Evolutionary conservation across 1,284 basidiomycete genomes (phyloP), one percentile per base, ranked within the genome.

Genomic region (Leccinum glutinopallens): DNA sequence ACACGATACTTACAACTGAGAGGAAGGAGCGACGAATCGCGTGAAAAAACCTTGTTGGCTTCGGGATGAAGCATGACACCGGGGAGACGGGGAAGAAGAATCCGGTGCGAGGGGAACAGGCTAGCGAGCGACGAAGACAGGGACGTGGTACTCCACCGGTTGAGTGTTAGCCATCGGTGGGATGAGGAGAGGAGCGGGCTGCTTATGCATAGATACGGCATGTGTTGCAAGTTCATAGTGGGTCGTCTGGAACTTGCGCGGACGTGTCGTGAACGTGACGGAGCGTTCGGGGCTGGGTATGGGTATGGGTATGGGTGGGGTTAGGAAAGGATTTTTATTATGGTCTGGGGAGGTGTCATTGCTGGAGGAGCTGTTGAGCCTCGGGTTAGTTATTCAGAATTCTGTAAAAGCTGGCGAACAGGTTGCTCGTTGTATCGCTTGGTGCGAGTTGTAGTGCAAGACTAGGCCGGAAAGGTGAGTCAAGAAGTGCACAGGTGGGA

Each of bases 21-120:
- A 90, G 81, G 69, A 91, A 87, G 37, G 89, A 83, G 41, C 87
- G 84, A 41, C 84, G 88, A 68, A 91, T 85, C 54, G 89, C 88
- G 60, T 87, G 79, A 13, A 68, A 91, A 87, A 62, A 89, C 86
- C 73, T 88, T 90, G 74, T 81, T 89, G 63, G 73, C 90, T 66
- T 91, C 90, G 3, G 86, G 83, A 69, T 91, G 89, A n/a, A 91
- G 15, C 15, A 13, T 39, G 81, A 90, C 81, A 68, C 85, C 76
- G 9, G 82, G 81, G 0, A 90, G n/a, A 74, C 67, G 65, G 69
- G 65, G 12, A 68, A 58, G 58, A 64, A 59, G 63, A 66, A 64
- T 70, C 67, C 33, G 63, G 64, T 17, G 64, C 57, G 7, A 41
- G 58, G 54, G 63, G 46, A 39, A 13, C 37, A 39, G 37, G 37